These are phyloP conservation scores for Pestalotiopsis sp. DNA, from an alignment of 2,329 filamentous ascomycete species.

Conservation along the genomic window DNA sequence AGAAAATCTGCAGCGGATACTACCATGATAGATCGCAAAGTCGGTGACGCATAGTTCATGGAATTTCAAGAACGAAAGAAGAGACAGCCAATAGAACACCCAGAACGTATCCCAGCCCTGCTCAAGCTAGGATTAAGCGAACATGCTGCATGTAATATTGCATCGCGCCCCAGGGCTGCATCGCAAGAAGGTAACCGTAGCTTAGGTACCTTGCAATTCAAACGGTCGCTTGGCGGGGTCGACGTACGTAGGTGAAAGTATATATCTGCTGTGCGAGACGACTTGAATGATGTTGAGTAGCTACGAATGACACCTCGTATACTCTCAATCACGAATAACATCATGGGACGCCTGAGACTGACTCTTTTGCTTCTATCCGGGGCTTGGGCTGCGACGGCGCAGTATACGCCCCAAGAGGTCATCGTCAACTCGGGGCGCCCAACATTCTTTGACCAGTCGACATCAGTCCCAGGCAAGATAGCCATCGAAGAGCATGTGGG, in stretches of 20 bases:
- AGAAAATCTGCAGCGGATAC: neutral
- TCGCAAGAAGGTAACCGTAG: neutral
- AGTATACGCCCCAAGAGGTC: conserved; percentile 1
- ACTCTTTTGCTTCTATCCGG: neutral
- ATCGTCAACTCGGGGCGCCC: conserved; percentile 1
- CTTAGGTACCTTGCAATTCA: too few relatives aligned
- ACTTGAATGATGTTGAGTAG: too few relatives aligned
- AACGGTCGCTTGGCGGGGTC: too few relatives aligned
- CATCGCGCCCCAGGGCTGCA: neutral
- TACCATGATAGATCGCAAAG: neutral
- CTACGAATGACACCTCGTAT: neutral
- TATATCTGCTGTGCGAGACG: too few relatives aligned
- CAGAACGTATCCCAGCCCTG: neutral
- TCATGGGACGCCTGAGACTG: neutral
- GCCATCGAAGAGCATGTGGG: conserved; percentile 54
- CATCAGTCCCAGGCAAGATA: conserved; percentile 57
- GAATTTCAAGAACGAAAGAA: neutral
- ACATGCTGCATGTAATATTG: neutral
- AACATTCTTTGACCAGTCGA: conserved; percentile 5
- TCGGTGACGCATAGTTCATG: neutral
- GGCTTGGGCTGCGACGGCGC: neutral
- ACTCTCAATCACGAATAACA: neutral
- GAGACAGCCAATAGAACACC: neutral
- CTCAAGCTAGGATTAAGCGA: neutral
- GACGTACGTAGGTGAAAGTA: too few relatives aligned